Evolutionary conservation across 1,284 basidiomycete genomes (phyloP), one percentile per base, ranked within the genome.

Genomic region (Microbotryum lychnidis-dioicae): DNA sequence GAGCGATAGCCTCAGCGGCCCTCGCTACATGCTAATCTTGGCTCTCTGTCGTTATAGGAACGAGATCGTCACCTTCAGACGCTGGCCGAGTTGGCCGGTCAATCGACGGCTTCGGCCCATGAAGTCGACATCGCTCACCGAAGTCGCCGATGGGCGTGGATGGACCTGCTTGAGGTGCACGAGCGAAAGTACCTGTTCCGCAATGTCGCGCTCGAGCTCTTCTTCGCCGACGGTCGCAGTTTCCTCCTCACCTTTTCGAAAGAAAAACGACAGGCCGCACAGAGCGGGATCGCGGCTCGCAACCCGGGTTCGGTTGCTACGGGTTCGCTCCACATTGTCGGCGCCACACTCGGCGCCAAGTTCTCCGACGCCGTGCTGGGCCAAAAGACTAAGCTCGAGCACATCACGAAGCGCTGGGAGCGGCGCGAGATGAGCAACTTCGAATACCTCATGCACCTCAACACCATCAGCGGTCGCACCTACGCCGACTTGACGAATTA

Each of bases 121-220:
- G 37, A 42, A 42, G 10, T 44, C 21, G 14, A 33, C 45, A 54
- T 50, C 25, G 57, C 50, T 58, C 55, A 56, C 47, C 46, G 46
- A 44, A 58, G 50, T 56, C 50, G n/a, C 16, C 50, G n/a, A 64
- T 91, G 89, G 89, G 76, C 82, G 1, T 89, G 90, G 70, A 81
- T 83, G 42, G 87, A 92, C 71, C 80, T 96, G 45, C 80, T 84
- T 21, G 84, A 84, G 33, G 87, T 82, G 70, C 87, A 87, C 64
- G 86, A 89, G 74, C 85, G 89, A 62, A 85, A 85, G 1, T 93
- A 90, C 77, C 75, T 94, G 33, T 93, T 96, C 76, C 83, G 89
- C 33, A 89, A 94, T 72, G 89, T 93, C 46, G 91, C 85, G 2
- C 63, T 75, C 48, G 74, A 75, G 61, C 68, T 75, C 48, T 75